Evolutionary conservation across 306 rosid species (phyloP).

Genomic region (Cicer pinnatifidum): DNA sequence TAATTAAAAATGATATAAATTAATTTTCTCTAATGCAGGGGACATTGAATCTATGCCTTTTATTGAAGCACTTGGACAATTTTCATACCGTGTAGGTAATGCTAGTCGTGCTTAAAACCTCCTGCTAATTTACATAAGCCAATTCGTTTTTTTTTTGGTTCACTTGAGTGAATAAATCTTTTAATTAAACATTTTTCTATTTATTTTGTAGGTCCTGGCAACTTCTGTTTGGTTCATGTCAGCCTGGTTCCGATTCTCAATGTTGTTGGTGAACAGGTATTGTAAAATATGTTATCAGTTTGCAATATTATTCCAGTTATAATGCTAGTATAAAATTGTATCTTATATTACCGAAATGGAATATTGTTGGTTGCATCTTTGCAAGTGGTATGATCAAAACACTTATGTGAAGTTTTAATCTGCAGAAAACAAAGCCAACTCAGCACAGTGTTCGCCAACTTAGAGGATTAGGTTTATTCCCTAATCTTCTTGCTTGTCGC

Average conservation of each 20-base stretch:
- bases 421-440: constrained; percentile 91
- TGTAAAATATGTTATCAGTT: constrained; percentile 10
- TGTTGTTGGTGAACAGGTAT: constrained; percentile 90
- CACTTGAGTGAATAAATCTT: constrained; percentile 36
- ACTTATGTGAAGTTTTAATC: constrained; percentile 37
- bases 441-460: constrained; percentile 92
- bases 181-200: neutral
- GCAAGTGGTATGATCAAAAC: constrained; percentile 14
- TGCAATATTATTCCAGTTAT: constrained; percentile 23
- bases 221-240: constrained; percentile 84
- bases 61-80: constrained; percentile 88
- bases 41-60: constrained; percentile 88
- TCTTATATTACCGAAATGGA: constrained; percentile 19
- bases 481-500: constrained; percentile 85
- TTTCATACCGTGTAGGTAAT: constrained; percentile 85
- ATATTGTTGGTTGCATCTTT: constrained; percentile 22
- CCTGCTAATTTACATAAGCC: neutral
- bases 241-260: constrained; percentile 82
- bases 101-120: constrained; percentile 19
- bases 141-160: constrained; percentile 8
- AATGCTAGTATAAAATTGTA: neutral
- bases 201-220: constrained; percentile 61
- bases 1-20: neutral
- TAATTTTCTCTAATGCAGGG: constrained; percentile 55
- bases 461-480: constrained; percentile 82